Percentiles rank a stretch among this genome's conserved stretches.
These are phyloP conservation scores for Cytospora leucostoma DNA, from an alignment of 2,329 filamentous ascomycete genomes.

Conservation along the genomic window DNA sequence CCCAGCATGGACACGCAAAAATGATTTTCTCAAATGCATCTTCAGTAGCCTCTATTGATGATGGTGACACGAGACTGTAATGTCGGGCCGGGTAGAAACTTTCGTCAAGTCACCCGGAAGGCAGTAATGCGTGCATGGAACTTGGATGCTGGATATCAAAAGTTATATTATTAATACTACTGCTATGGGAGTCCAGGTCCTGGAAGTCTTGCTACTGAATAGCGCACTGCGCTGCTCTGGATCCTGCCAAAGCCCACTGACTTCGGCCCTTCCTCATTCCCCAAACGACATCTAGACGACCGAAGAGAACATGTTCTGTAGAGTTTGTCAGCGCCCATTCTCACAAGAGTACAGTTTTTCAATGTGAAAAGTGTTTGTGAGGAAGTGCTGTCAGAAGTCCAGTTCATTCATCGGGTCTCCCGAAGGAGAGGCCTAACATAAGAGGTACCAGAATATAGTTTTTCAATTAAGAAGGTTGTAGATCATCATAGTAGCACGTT, in stretches of 20 bases:
- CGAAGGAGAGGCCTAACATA: conserved; percentile 71
- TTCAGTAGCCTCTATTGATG: not conserved
- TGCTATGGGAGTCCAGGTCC: not conserved
- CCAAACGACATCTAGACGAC: not conserved
- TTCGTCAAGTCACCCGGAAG: not conserved
- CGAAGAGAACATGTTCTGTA: not conserved
- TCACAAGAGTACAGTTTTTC: not conserved
- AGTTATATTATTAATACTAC: not conserved
- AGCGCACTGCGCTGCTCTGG: not conserved
- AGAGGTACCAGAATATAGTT: conserved; percentile 95
- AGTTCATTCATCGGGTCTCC: conserved; percentile 73
- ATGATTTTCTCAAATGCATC: not conserved
- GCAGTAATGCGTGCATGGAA: not conserved
- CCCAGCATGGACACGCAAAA: conserved; percentile 1
- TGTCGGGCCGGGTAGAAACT: not conserved
- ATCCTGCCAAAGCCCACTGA: not conserved
- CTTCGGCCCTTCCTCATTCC: not conserved
- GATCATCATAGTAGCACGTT: conserved; percentile 68
- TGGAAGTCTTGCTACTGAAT: not conserved
- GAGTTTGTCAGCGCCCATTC: conserved; percentile 2
- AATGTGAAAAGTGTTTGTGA: conserved; percentile 20
- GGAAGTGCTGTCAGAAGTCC: conserved; percentile 71
- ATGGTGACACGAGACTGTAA: not conserved
- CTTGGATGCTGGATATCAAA: not conserved
- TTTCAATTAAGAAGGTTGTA: conserved; percentile 49